Conservation (phyloP, 345 rosid genomes). For the Citrus reticulata region DNA sequence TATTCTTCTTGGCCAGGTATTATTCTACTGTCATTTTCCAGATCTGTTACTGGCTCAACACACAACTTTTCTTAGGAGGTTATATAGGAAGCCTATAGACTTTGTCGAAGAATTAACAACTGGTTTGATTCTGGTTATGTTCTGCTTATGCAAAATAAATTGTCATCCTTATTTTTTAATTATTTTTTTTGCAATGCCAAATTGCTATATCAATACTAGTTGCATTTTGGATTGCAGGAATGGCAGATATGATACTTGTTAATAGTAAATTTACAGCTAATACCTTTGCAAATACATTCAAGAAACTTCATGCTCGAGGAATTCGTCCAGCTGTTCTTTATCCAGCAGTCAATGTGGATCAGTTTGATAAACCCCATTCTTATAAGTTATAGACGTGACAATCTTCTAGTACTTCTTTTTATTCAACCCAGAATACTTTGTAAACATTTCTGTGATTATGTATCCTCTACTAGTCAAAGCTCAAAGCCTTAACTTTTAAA, state of each 20-base stretch:
- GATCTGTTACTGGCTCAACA: constrained; percentile 85
- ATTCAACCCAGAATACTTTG: not conserved
- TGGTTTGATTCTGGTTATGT: constrained; percentile 33
- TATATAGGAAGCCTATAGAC: constrained; percentile 85
- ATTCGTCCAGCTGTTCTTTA: constrained; percentile 73
- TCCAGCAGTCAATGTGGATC: constrained; percentile 84
- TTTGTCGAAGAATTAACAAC: constrained; percentile 77
- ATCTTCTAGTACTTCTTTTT: constrained; percentile 16
- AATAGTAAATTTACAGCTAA: constrained; percentile 85
- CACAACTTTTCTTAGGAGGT: constrained; percentile 66
- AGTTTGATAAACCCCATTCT: constrained; percentile 55
- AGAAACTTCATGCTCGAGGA: constrained; percentile 65
- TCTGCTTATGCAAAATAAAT: not conserved
- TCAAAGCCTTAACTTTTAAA: not conserved
- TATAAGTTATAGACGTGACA: constrained; percentile 42
- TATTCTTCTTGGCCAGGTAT: constrained; percentile 42
- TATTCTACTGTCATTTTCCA: constrained; percentile 94
- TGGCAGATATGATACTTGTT: constrained; percentile 87
- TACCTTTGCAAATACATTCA: constrained; percentile 83
- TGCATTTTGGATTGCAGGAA: constrained; percentile 45
- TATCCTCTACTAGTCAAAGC: not conserved
- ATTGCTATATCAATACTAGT: not conserved
- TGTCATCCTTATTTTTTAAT: not conserved
- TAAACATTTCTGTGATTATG: not conserved
- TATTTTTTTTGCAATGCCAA: not conserved